phyloP scores from a whole-genome alignment of 1,284 basidiomycete species.

The Polyporus tsugae region DNA sequence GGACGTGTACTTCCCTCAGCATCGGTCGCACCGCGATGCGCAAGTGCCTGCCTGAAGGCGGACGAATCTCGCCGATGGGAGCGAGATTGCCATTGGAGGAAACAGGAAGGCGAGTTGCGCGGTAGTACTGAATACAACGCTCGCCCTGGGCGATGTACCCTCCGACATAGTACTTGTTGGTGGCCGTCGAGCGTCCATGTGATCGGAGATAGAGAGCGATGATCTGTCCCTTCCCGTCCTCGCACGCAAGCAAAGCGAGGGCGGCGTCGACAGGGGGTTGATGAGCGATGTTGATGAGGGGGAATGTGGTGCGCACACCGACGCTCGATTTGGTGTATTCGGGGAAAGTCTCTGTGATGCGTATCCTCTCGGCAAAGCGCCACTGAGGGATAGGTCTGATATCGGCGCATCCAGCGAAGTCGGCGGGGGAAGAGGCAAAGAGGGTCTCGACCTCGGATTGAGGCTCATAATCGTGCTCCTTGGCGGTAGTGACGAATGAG shows the following conservation, averaged over 20 bases:
- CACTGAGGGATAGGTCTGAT: constrained; percentile 17
- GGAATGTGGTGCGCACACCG: constrained; percentile 24
- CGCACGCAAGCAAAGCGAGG: constrained; percentile 26
- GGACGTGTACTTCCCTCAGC: constrained; percentile 21
- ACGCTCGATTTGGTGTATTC: constrained; percentile 23
- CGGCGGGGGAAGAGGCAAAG: constrained; percentile 25
- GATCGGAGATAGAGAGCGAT: constrained; percentile 26
- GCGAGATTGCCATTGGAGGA: background rate
- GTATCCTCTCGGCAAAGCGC: constrained; percentile 16
- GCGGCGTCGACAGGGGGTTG: constrained; percentile 3
- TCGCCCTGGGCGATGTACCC: constrained; percentile 27
- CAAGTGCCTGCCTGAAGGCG: background rate
- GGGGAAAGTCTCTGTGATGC: constrained; percentile 18
- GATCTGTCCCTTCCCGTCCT: constrained; percentile 20
- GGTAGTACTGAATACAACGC: constrained; percentile 24
- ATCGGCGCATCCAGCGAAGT: constrained; percentile 22
- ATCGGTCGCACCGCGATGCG: background rate
- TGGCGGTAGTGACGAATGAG: constrained; percentile 16
- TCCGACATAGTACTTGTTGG: constrained; percentile 22
- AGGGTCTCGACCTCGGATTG: constrained; percentile 20
- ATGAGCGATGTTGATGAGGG: constrained; percentile 18
- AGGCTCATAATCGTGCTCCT: constrained; percentile 27
- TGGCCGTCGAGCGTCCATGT: constrained; percentile 1
- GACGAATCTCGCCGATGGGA: background rate
- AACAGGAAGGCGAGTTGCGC: constrained; percentile 20